These are phyloP conservation scores for Acanthochlamys bracteata DNA, from an alignment of 106 monocot species.

Conservation along the genomic window DNA sequence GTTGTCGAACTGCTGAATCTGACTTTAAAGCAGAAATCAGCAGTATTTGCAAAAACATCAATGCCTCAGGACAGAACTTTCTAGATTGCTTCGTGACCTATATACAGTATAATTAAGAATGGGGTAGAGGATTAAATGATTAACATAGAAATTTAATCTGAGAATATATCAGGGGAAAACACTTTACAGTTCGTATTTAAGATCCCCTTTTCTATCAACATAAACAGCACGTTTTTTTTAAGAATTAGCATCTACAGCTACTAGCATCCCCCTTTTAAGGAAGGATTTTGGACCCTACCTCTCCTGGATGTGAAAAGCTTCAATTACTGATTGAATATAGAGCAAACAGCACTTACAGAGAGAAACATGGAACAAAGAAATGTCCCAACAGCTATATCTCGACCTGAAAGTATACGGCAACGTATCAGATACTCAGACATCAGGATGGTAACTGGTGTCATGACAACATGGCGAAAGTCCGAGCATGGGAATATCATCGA, in stretches of 20 bases:
- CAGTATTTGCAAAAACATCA: conserved; percentile 60
- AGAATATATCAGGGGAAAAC: too few species aligned
- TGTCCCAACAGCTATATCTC: conserved; percentile 75
- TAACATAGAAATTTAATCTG: too few species aligned
- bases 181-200: too few species aligned
- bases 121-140: too few species aligned
- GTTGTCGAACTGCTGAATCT: conserved; percentile 21
- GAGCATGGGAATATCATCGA: conserved; percentile 86
- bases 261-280: too few species aligned
- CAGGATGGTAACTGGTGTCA: conserved; percentile 76
- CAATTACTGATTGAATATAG: too few species aligned
- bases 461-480: conserved; percentile 92
- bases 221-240: too few species aligned
- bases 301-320: too few species aligned
- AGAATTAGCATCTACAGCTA: too few species aligned
- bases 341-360: conserved; percentile 58
- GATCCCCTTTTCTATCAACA: too few species aligned
- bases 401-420: conserved; percentile 61
- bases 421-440: conserved; percentile 96
- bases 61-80: conserved; percentile 77
- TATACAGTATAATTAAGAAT: conserved; percentile 1
- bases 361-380: conserved; percentile 87
- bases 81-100: conserved; percentile 69
- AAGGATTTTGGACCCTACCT: too few species aligned
- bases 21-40: conserved; percentile 38